phyloP scores from a whole-genome alignment of 176 grass and related monocot genomes.

The Melocanna baccifera region DNA sequence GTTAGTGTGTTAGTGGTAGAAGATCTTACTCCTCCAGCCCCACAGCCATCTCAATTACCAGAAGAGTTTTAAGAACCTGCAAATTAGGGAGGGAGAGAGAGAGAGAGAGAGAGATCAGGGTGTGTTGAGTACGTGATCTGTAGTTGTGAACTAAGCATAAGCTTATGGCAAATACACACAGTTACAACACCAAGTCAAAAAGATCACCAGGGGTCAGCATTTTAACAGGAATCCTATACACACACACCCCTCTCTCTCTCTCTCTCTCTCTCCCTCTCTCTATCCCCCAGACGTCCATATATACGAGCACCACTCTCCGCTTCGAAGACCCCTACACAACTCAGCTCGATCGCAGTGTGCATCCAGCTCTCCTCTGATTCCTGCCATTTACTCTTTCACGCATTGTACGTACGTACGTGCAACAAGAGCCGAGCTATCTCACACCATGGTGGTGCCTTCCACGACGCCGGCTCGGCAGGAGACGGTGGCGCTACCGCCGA shows the following conservation, averaged over 20 bases:
- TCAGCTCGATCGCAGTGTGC: not conserved
- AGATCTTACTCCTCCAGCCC: not conserved
- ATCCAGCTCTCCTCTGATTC: not conserved
- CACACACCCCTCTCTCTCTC: no score
- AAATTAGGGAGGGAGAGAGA: not conserved
- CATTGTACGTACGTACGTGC: slow-evolving; percentile 8
- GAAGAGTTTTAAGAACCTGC: slow-evolving; percentile 9
- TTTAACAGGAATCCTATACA: slow-evolving; percentile 15
- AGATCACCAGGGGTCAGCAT: slow-evolving; percentile 24
- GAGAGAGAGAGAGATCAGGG: no score
- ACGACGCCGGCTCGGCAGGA: slow-evolving; percentile 38
- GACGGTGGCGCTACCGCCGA: not conserved
- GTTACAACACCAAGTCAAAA: slow-evolving; percentile 20
- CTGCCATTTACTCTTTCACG: not conserved
- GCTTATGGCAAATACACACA: not conserved
- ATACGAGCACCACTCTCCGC: slow-evolving; percentile 11
- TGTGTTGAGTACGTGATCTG: not conserved
- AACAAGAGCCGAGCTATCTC: not conserved
- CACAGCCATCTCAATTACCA: not conserved
- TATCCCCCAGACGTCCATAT: slow-evolving; percentile 34
- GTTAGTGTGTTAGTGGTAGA: not conserved
- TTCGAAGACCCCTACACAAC: slow-evolving; percentile 25
- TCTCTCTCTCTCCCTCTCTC: not conserved
- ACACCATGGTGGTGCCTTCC: slow-evolving; percentile 57
- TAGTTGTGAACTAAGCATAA: not conserved